Conservation (phyloP, 805 yeast genomes). For the Ascoidea rubescens region DNA sequence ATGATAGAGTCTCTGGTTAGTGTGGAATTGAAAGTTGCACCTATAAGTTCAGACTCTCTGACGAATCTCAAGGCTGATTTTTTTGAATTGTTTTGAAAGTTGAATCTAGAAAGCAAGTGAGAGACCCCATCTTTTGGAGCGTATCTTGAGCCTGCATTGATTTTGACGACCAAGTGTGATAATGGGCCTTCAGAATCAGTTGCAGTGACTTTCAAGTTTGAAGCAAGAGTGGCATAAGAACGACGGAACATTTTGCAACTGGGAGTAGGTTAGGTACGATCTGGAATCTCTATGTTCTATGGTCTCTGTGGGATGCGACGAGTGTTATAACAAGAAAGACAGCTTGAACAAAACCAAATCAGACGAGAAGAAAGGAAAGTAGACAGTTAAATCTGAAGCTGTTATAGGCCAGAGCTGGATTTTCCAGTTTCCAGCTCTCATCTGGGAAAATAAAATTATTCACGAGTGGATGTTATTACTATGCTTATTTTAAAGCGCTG, state of each 20-base stretch:
- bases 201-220: conserved; percentile 36
- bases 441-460: too few species aligned
- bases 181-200: conserved; percentile 52
- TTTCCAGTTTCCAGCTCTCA: too few species aligned
- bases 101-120: conserved; percentile 73
- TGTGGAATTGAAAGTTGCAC: conserved; percentile 59
- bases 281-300: neutral
- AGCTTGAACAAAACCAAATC: too few species aligned
- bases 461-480: too few species aligned
- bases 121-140: conserved; percentile 63
- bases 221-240: conserved; percentile 19
- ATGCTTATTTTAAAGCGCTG: too few species aligned
- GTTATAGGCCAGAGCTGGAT: too few species aligned
- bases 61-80: conserved; percentile 86
- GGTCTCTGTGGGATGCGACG: too few species aligned
- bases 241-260: conserved; percentile 8
- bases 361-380: too few species aligned
- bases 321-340: too few species aligned
- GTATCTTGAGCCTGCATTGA: conserved; percentile 78
- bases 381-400: too few species aligned
- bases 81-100: conserved; percentile 66
- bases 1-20: conserved; percentile 79
- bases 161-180: conserved; percentile 65
- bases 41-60: conserved; percentile 89
- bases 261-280: neutral